Percentiles rank a stretch among this genome's conserved stretches.
Evolutionary conservation across 352 stramenopile species (phyloP).

Genomic region (Pythium vanterpoolii): DNA sequence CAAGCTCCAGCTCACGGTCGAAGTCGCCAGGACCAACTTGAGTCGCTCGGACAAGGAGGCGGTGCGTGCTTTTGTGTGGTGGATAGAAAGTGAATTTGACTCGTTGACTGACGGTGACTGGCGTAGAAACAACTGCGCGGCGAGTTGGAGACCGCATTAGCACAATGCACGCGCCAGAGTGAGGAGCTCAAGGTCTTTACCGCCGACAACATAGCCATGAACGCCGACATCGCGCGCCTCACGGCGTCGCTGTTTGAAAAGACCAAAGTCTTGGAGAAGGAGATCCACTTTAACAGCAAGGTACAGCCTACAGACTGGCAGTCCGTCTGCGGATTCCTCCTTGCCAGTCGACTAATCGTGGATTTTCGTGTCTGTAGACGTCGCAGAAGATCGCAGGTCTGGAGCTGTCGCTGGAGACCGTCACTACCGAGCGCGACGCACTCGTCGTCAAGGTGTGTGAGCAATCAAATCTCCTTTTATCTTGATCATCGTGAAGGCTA

Average conservation of each 20-base stretch:
- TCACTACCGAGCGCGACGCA: slow-evolving; percentile 33
- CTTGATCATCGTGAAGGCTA: neutral
- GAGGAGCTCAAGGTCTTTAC: slow-evolving; percentile 35
- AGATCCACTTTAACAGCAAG: slow-evolving; percentile 49
- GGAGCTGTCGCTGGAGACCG: slow-evolving; percentile 26
- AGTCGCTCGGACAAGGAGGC: slow-evolving; percentile 42
- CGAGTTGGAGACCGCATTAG: slow-evolving; percentile 44
- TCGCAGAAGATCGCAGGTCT: slow-evolving; percentile 46
- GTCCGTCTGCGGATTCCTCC: neutral
- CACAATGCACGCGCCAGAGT: slow-evolving; percentile 28
- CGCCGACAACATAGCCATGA: slow-evolving; percentile 31
- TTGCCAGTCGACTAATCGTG: neutral
- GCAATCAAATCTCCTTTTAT: no score
- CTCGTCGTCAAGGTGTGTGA: slow-evolving; percentile 39
- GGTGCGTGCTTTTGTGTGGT: slow-evolving; percentile 20
- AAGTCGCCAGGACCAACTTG: slow-evolving; percentile 54
- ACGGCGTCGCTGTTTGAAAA: slow-evolving; percentile 68
- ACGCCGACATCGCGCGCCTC: slow-evolving; percentile 51
- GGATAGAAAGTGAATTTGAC: no score
- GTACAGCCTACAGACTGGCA: slow-evolving; percentile 7
- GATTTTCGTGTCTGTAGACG: slow-evolving; percentile 23
- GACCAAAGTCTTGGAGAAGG: slow-evolving; percentile 67
- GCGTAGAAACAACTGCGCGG: slow-evolving; percentile 47
- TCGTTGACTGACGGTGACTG: neutral
- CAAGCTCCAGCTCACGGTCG: slow-evolving; percentile 62